Base-by-base conservation (phyloP, 2,329 filamentous ascomycete species). In the Paecilomyces dactylethromorphus region DNA sequence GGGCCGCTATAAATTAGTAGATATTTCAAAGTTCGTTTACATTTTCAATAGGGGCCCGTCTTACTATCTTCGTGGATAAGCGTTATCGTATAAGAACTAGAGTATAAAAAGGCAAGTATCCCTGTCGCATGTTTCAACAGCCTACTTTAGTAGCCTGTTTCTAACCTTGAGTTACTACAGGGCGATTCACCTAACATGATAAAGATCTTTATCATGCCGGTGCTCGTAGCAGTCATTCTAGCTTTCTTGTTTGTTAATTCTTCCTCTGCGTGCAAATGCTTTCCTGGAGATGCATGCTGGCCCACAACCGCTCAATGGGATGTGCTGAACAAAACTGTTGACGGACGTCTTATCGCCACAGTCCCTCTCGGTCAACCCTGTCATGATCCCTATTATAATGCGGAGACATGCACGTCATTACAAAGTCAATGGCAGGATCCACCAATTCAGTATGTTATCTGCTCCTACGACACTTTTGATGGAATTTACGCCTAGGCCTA, bases 291-390 rank as follows among this genome's bases (percentile, higher is more conserved):
- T 58, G n/a, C 62, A 0, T 79, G 76, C 65, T 88, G 84, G 83
- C 85, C 85, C 0, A 69, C 71, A 0, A 22, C 62, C 0, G 53
- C 64, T 1, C 68, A 70, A 4, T 87, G 84, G 84, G 63, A 71
- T 6, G 57, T 65, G 0, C 77, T 87, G 56, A 85, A 87, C 64
- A 57, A 66, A 13, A 79, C 83, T 0, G 71, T 86, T 1, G 71
- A 73, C 22, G 83, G 82, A 0, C 74, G 71, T 3, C 71, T 87
- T 29, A 73, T 87, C 50, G 74, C 77, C 11, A 84, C 81, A 0
- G 69, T 79, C 2, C 84, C 85, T 0, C 65, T 85, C 2, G 84
- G 77, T 0, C 68, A 77, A 2, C 72, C 79, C 0, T 87, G 84
- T 65, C 84, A 87, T 62, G 71, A 76, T 32, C 74, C 73, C 2